Conservation (phyloP, 768 basidiomycete species). For the Thelephora ganbajun region DNA sequence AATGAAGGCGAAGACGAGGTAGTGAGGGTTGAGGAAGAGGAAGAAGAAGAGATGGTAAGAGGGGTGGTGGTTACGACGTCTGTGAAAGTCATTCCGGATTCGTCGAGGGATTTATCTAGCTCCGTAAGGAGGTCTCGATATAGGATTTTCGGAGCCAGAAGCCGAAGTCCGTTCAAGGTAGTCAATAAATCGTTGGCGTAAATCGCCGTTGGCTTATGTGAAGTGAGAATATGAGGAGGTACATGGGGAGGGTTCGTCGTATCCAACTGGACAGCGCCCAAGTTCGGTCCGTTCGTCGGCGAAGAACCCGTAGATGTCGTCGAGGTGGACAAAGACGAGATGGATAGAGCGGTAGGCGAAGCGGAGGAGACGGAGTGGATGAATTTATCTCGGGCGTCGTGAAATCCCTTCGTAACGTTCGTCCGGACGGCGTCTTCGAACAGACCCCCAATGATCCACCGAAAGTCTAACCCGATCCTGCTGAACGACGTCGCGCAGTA, state of each 20-base stretch:
- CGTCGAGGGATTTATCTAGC: conserved; percentile 39
- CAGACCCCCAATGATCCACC: conserved; percentile 46
- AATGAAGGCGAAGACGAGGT: too few species aligned
- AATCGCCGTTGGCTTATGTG: conserved; percentile 61
- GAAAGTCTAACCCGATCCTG: conserved; percentile 88
- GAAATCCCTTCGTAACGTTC: conserved; percentile 40
- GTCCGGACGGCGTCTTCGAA: conserved; percentile 50
- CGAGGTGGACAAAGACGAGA: background rate
- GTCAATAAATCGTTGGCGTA: conserved; percentile 61
- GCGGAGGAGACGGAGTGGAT: conserved; percentile 2
- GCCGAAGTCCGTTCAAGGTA: conserved; percentile 66
- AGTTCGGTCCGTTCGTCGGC: conserved; percentile 1
- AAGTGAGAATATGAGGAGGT: conserved; percentile 57
- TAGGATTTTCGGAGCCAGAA: conserved; percentile 62
- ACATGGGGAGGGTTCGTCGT: conserved; percentile 29
- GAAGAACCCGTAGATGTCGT: conserved; percentile 3
- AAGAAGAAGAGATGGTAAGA: too few species aligned
- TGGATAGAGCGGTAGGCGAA: too few species aligned
- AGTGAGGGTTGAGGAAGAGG: too few species aligned
- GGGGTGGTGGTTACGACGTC: conserved; percentile 1
- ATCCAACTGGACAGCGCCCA: conserved; percentile 8
- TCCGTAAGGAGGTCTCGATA: conserved; percentile 29
- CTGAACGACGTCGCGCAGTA: conserved; percentile 89
- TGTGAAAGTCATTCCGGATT: conserved; percentile 31
- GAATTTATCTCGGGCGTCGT: conserved; percentile 19